A percentile compares a stretch with the other conserved stretches of the same genome.
These are phyloP conservation scores for Daldinia vernicosa DNA, from an alignment of 495 filamentous ascomycete genomes.

Conservation along the genomic window DNA sequence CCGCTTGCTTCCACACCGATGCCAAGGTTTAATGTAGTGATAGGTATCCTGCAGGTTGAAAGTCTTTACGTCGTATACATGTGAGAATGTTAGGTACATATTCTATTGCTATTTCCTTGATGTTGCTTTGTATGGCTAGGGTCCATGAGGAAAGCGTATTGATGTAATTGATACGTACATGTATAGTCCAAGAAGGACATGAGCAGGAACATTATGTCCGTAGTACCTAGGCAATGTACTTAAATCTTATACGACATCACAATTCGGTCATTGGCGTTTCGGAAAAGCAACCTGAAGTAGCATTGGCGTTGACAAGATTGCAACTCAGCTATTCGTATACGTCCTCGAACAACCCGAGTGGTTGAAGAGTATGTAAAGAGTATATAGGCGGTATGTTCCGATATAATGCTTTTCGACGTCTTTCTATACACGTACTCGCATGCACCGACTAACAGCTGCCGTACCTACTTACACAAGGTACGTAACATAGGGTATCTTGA, in stretches of 20 bases:
- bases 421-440: background rate
- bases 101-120: background rate
- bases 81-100: too few relatives aligned
- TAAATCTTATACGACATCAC: background rate
- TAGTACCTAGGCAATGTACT: background rate
- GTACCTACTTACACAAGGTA: background rate
- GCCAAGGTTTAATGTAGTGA: background rate
- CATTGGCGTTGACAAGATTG: background rate
- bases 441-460: background rate
- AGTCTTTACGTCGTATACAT: background rate
- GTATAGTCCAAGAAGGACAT: background rate
- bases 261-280: background rate
- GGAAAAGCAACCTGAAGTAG: background rate
- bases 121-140: background rate
- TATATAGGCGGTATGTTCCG: background rate
- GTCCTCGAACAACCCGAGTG: constrained; percentile 9
- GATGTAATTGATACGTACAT: background rate
- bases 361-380: background rate
- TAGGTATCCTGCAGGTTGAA: too few relatives aligned
- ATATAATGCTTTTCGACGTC: background rate
- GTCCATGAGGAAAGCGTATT: background rate
- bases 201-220: too few relatives aligned
- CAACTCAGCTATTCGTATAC: background rate
- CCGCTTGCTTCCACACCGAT: background rate
- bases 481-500: background rate